A percentile compares a stretch with the other conserved stretches of the same genome.
These are phyloP conservation scores for Metschnikowia cerradonensis DNA, from an alignment of 805 yeast genomes.

Conservation along the genomic window DNA sequence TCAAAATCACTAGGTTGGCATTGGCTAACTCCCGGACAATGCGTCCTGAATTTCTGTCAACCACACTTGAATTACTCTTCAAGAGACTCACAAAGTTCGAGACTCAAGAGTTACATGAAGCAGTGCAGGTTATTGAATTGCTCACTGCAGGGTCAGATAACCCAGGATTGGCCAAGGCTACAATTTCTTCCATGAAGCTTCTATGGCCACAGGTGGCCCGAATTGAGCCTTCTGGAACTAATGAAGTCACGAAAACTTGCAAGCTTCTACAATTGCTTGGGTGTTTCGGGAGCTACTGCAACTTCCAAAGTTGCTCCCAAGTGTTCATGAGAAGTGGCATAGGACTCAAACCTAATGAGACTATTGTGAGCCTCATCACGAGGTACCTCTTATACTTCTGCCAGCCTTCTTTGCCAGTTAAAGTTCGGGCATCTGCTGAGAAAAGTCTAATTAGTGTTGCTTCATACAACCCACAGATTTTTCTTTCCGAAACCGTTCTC, in stretches of 20 bases:
- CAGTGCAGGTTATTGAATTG: constrained; percentile 65
- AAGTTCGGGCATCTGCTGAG: constrained; percentile 49
- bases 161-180: constrained; percentile 53
- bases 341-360: constrained; percentile 48
- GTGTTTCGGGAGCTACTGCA: constrained; percentile 64
- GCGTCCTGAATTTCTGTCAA: constrained; percentile 47
- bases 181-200: constrained; percentile 54
- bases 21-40: constrained; percentile 43
- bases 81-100: constrained; percentile 56
- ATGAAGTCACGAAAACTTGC: constrained; percentile 33
- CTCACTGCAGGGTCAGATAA: constrained; percentile 46
- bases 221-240: neutral
- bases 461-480: constrained; percentile 60
- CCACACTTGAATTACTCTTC: constrained; percentile 51
- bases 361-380: constrained; percentile 54
- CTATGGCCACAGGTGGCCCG: constrained; percentile 27
- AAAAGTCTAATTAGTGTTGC: constrained; percentile 58
- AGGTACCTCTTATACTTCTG: constrained; percentile 58
- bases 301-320: constrained; percentile 46
- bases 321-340: constrained; percentile 37
- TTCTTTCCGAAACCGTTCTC: constrained; percentile 53
- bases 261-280: constrained; percentile 64
- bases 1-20: constrained; percentile 51
- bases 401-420: constrained; percentile 23
- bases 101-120: constrained; percentile 61